Conservation (phyloP, 768 basidiomycete genomes). For the Collybia nuda region DNA sequence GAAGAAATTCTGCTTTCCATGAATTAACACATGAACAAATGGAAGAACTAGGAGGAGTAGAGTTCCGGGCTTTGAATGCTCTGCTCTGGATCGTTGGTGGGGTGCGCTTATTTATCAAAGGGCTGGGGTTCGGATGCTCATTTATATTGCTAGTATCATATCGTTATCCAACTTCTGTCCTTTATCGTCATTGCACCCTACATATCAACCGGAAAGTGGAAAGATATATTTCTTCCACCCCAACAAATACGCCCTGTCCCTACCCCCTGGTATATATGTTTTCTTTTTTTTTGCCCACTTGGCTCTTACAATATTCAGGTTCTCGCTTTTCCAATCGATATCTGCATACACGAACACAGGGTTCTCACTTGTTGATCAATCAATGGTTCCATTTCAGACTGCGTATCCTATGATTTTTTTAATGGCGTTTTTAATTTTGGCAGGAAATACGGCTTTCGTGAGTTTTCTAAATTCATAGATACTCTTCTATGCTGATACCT, state of each 20-base stretch:
- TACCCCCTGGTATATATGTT: slow-evolving; percentile 58
- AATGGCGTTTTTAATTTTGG: slow-evolving; percentile 75
- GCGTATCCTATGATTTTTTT: slow-evolving; percentile 81
- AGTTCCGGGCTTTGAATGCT: slow-evolving; percentile 82
- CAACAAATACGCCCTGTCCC: slow-evolving; percentile 53
- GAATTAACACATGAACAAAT: slow-evolving; percentile 75
- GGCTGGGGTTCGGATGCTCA: not conserved
- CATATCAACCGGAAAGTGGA: slow-evolving; percentile 63
- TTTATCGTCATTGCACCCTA: slow-evolving; percentile 84
- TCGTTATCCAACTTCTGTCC: slow-evolving; percentile 64
- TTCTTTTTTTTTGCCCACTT: not conserved
- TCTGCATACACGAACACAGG: slow-evolving; percentile 92
- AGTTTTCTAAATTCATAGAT: slow-evolving; percentile 38
- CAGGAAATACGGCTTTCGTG: slow-evolving; percentile 93
- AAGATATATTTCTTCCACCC: slow-evolving; percentile 57
- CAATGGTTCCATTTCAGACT: slow-evolving; percentile 88
- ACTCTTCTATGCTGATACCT: slow-evolving; percentile 1
- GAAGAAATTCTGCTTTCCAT: slow-evolving; percentile 75
- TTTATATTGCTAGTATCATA: slow-evolving; percentile 62
- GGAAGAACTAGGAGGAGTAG: slow-evolving; percentile 92
- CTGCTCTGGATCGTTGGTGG: slow-evolving; percentile 77
- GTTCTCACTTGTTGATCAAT: slow-evolving; percentile 81
- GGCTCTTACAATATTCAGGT: slow-evolving; percentile 45
- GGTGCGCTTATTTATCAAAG: slow-evolving; percentile 42
- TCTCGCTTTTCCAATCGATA: slow-evolving; percentile 79